A percentile compares a stretch with the other conserved stretches of the same genome.
phyloP scores from a whole-genome alignment of 768 basidiomycete genomes.

The Pholiota microspora region DNA sequence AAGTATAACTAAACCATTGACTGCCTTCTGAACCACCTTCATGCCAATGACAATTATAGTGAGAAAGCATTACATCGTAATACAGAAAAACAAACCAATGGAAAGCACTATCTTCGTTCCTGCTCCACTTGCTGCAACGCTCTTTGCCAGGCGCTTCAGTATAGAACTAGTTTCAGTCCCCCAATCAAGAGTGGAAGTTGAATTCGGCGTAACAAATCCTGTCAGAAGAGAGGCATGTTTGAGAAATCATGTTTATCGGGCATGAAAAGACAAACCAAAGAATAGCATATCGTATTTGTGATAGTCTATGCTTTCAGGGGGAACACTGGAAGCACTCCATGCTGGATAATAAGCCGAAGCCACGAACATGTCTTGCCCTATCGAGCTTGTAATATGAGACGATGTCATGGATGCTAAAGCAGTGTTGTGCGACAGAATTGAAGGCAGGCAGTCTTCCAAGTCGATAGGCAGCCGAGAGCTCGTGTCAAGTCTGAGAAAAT shows the following conservation, averaged over 20 bases:
- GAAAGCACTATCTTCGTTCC: conserved; percentile 65
- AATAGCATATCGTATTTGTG: conserved; percentile 65
- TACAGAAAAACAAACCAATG: conserved; percentile 51
- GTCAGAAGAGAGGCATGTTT: not conserved
- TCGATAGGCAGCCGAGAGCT: conserved; percentile 22
- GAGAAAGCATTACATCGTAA: conserved; percentile 1
- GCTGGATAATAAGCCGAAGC: conserved; percentile 50
- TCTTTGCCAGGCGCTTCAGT: conserved; percentile 53
- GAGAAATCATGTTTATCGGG: not conserved
- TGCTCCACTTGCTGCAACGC: conserved; percentile 48
- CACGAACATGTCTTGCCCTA: conserved; percentile 20
- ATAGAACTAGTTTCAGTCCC: conserved; percentile 46
- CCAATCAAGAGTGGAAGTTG: conserved; percentile 48
- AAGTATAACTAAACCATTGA: conserved; percentile 56
- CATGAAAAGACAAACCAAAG: conserved; percentile 41
- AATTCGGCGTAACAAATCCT: conserved; percentile 59
- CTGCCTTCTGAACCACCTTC: conserved; percentile 65
- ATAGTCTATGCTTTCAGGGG: conserved; percentile 62
- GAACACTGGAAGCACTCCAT: conserved; percentile 44
- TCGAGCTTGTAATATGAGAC: not conserved
- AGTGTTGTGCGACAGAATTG: conserved; percentile 38
- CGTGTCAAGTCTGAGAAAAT: conserved; percentile 30
- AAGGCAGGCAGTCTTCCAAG: conserved; percentile 44
- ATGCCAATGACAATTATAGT: not conserved
- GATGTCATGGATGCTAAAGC: not conserved